phyloP scores from a whole-genome alignment of 2,329 filamentous ascomycete genomes.

The Cylindrodendrum hubeiense region DNA sequence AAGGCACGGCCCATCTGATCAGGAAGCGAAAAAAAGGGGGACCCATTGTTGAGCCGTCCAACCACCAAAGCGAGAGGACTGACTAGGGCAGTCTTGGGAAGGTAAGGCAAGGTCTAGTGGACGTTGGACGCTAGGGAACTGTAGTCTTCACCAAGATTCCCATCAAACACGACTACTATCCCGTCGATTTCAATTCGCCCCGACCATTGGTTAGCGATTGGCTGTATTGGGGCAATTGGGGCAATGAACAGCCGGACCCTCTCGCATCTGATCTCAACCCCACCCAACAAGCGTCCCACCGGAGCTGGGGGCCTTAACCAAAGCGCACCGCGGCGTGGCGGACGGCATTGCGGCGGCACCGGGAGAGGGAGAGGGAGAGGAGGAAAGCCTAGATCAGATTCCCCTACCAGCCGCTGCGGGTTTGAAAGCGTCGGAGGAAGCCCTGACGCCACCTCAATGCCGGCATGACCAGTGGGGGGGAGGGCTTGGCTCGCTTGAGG shows the following conservation, averaged over 20 bases:
- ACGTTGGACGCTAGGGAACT: constrained; percentile 28
- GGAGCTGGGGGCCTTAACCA: constrained; percentile 21
- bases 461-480: constrained; percentile 16
- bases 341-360: constrained; percentile 18
- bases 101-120: constrained; percentile 14
- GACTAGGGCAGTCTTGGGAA: constrained; percentile 7
- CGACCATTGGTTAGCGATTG: constrained; percentile 24
- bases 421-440: constrained; percentile 29
- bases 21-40: constrained; percentile 37
- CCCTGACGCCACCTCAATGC: constrained; percentile 38
- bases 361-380: constrained; percentile 12
- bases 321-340: constrained; percentile 18
- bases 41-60: constrained; percentile 30
- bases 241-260: constrained; percentile 6
- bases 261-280: constrained; percentile 25
- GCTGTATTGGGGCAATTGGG: constrained; percentile 5
- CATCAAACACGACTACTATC: constrained; percentile 16
- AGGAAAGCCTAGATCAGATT: constrained; percentile 25
- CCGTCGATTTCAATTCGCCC: constrained; percentile 25
- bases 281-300: constrained; percentile 30
- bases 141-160: constrained; percentile 22
- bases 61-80: constrained; percentile 26
- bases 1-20: constrained; percentile 44
- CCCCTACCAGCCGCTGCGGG: constrained; percentile 29
- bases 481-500: neutral